Percentiles rank a stretch among this genome's conserved stretches.
Evolutionary conservation across 2,329 filamentous ascomycete genomes (phyloP).

Genomic region (Claviceps citrina): DNA sequence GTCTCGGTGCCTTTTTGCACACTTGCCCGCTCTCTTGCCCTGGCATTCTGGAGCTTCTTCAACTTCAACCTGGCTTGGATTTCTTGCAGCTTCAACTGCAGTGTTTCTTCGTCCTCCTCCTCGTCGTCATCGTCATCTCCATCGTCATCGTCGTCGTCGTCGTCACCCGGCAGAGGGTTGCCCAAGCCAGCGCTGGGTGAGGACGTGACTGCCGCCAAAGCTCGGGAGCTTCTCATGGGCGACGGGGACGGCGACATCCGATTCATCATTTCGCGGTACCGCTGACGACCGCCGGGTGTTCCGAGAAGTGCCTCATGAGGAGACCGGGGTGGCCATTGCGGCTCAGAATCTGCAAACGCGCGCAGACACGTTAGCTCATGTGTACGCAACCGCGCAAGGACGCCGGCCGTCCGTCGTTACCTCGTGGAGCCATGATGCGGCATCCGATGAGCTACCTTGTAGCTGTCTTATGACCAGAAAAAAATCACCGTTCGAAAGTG

Average conservation of each 20-base stretch:
- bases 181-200: slow-evolving; percentile 14
- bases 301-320: slow-evolving; percentile 48
- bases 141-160: slow-evolving; percentile 32
- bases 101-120: slow-evolving; percentile 67
- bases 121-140: slow-evolving; percentile 13
- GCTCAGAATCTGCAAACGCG: slow-evolving; percentile 23
- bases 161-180: slow-evolving; percentile 18
- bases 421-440: slow-evolving; percentile 8
- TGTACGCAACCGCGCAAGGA: not conserved
- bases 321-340: slow-evolving; percentile 52
- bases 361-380: not conserved
- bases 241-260: slow-evolving; percentile 55
- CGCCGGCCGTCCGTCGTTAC: slow-evolving; percentile 1
- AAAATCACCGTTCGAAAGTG: not conserved
- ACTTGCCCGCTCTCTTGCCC: slow-evolving; percentile 9
- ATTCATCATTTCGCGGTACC: slow-evolving; percentile 52
- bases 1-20: slow-evolving; percentile 11
- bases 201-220: slow-evolving; percentile 4
- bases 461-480: not conserved
- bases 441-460: not conserved
- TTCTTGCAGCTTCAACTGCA: slow-evolving; percentile 71
- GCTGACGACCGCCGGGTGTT: slow-evolving; percentile 66
- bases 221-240: slow-evolving; percentile 24
- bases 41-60: slow-evolving; percentile 62
- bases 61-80: slow-evolving; percentile 79